Evolutionary conservation across 495 filamentous ascomycete species (phyloP).

Genomic region (Lasiosphaeria miniovina): DNA sequence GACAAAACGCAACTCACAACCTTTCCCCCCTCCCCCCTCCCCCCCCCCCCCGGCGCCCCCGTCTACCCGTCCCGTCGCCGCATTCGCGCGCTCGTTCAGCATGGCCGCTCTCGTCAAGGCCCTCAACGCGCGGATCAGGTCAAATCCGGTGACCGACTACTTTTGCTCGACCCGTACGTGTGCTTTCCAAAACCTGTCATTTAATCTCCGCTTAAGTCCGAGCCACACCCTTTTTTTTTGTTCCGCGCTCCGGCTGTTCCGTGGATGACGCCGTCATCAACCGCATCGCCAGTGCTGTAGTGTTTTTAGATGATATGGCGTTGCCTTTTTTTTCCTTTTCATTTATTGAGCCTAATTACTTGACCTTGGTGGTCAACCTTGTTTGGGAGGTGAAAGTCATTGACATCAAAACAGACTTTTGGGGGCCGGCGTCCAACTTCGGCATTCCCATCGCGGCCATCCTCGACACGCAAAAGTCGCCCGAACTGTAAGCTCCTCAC

Average conservation of each 20-base stretch:
- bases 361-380: not conserved
- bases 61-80: not conserved
- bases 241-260: not conserved
- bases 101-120: constrained; percentile 89
- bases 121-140: constrained; percentile 88
- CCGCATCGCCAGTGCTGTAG: too few species aligned
- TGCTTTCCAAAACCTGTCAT: not conserved
- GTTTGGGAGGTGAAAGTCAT: not conserved
- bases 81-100: constrained; percentile 3
- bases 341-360: too few species aligned
- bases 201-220: not conserved
- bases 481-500: constrained; percentile 68
- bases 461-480: constrained; percentile 86
- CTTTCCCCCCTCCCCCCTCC: not conserved
- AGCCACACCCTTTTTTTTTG: not conserved
- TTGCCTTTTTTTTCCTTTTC: too few species aligned
- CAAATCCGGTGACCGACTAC: constrained; percentile 80
- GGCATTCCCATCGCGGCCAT: constrained; percentile 91
- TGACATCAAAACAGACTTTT: constrained; percentile 68
- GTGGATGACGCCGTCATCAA: too few species aligned
- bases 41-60: constrained; percentile 12
- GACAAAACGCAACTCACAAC: not conserved
- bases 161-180: constrained; percentile 92
- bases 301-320: too few species aligned
- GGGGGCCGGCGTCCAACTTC: constrained; percentile 93